Percentiles rank a stretch among this genome's conserved stretches.
phyloP scores from a whole-genome alignment of 306 rosid genomes.

The Trifolium repens region DNA sequence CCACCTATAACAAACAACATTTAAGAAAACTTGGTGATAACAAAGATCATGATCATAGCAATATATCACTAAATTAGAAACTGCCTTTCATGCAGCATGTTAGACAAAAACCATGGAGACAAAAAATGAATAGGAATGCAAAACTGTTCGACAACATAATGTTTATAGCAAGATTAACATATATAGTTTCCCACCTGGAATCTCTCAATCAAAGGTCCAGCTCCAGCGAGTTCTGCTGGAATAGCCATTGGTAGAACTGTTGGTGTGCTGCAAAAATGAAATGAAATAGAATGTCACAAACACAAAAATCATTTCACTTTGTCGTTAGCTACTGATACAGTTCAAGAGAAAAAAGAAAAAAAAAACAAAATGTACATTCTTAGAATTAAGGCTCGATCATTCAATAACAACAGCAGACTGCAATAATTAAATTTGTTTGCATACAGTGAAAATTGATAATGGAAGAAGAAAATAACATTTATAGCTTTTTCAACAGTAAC shows the following conservation, averaged over 20 bases:
- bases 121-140: background rate
- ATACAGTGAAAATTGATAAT: background rate
- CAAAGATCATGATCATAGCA: conserved; percentile 16
- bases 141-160: conserved; percentile 3
- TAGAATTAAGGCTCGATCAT: background rate
- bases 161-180: background rate
- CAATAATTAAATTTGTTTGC: conserved; percentile 11
- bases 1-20: conserved; percentile 59
- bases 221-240: conserved; percentile 82
- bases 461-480: background rate
- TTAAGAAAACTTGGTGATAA: conserved; percentile 1
- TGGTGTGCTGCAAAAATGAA: conserved; percentile 68
- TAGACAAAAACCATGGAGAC: conserved; percentile 30
- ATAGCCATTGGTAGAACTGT: conserved; percentile 67
- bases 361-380: background rate
- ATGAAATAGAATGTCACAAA: conserved; percentile 19
- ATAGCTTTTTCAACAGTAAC: background rate
- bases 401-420: conserved; percentile 6
- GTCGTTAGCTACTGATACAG: background rate
- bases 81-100: conserved; percentile 20
- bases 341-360: background rate
- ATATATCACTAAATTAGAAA: conserved; percentile 21
- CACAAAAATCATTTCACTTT: conserved; percentile 10
- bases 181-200: conserved; percentile 66
- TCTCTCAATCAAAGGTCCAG: conserved; percentile 76